Conservation (phyloP, 306 rosid species). For the Cucurbita ficifolia region DNA sequence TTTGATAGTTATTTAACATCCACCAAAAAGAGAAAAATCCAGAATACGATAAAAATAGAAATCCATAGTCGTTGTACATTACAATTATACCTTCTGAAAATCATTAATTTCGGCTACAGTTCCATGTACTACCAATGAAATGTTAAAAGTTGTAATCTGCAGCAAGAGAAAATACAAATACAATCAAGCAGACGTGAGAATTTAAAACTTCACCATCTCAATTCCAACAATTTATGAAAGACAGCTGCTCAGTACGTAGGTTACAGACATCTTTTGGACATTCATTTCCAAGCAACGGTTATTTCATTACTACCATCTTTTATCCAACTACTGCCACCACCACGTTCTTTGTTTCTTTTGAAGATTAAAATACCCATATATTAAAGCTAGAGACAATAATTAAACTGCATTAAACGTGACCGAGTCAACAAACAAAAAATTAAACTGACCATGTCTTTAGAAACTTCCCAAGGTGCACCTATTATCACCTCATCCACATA, state of each 20-base stretch:
- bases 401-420: not conserved
- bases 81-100: constrained; percentile 63
- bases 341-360: not conserved
- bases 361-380: not conserved
- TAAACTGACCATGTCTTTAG: constrained; percentile 70
- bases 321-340: not conserved
- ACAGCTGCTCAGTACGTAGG: not conserved
- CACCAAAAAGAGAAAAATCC: not conserved
- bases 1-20: not conserved
- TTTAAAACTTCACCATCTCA: not conserved
- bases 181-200: not conserved
- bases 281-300: not conserved
- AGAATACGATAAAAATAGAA: constrained; percentile 1
- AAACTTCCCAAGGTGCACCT: constrained; percentile 93
- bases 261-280: not conserved
- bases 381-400: not conserved
- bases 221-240: not conserved
- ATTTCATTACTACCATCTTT: not conserved
- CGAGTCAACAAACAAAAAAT: not conserved
- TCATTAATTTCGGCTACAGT: constrained; percentile 71
- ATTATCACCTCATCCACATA: constrained; percentile 95
- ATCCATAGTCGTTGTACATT: not conserved
- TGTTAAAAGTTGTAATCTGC: constrained; percentile 84
- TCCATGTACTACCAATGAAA: constrained; percentile 81
- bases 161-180: constrained; percentile 13